Base-by-base conservation (phyloP, 176 grass and related monocot genomes). In the Oryza longistaminata region DNA sequence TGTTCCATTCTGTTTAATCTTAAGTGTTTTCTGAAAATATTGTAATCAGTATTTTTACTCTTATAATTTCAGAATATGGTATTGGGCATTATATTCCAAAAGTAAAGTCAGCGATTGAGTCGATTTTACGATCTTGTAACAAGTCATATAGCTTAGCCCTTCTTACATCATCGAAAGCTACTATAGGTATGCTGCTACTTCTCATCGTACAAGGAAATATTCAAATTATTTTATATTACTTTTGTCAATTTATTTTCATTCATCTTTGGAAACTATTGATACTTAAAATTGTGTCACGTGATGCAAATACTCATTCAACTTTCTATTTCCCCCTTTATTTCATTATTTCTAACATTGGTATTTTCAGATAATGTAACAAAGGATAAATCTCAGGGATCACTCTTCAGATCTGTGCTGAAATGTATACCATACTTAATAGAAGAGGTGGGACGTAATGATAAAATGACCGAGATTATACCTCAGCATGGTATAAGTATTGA, bases 391-490 rank as follows among this genome's bases (percentile, higher is more conserved):
- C 93, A 92, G 81, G 96, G 89, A 43, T 87, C 91, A 85, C 93
- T 98, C 55, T 98, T 98, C 77, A 93, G 93, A 81, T 95, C 96
- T 75, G 96, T 95, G 52, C 93, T 98, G 64, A 95, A 98, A 87
- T 98, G 96, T 81, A 98, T 98, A 75, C 96, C 96, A 0, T 88
- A 98, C 87, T 85, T 98, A 84, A 98, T 98, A 78, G 96, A 98
- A 75, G 96, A 95, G 73, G 93, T 95, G 49, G 91, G 93, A 14
- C 93, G 93, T 60, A 91, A 52, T 94, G 93, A 95, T 87, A 95
- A 90, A 88, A 95, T 98, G 88, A 94, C 93, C 15, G 96, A 98
- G 71, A 94, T 95, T 76, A 98, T 98, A 85, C 96, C 96, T 82
- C 96, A 98, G 82, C 96, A 98, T 64, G 87, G 93, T 60, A 98